Evolutionary conservation across 176 grass and related monocot genomes (phyloP).

Genomic region (Lolium perenne): DNA sequence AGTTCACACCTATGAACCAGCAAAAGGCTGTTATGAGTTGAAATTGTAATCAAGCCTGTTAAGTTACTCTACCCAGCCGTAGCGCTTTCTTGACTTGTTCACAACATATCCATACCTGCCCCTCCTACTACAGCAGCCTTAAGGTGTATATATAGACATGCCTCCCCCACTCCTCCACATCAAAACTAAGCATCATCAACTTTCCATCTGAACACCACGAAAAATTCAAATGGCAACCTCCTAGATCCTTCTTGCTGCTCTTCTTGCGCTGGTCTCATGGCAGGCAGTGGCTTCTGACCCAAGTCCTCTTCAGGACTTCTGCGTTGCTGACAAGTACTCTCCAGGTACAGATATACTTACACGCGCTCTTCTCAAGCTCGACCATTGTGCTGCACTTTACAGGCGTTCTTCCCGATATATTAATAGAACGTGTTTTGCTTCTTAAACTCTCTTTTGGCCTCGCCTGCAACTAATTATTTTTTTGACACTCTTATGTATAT

Average conservation of each 20-base stretch:
- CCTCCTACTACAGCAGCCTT: not conserved
- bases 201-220: not conserved
- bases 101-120: not conserved
- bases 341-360: not conserved
- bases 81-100: not conserved
- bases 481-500: not conserved
- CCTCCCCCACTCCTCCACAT: not conserved
- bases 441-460: not conserved
- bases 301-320: not conserved
- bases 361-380: not conserved
- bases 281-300: slow-evolving; percentile 1
- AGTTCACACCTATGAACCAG: not conserved
- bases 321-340: not conserved
- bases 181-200: not conserved
- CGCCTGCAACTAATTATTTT: too few relatives aligned
- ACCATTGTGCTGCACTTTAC: not conserved
- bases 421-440: not conserved
- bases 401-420: not conserved
- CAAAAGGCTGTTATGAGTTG: not conserved
- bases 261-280: not conserved
- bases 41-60: not conserved
- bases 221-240: not conserved
- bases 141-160: slow-evolving; percentile 9
- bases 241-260: not conserved
- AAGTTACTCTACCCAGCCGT: not conserved